Conservation (phyloP, 768 basidiomycete species). For the Candolleomyces efflorescens region DNA sequence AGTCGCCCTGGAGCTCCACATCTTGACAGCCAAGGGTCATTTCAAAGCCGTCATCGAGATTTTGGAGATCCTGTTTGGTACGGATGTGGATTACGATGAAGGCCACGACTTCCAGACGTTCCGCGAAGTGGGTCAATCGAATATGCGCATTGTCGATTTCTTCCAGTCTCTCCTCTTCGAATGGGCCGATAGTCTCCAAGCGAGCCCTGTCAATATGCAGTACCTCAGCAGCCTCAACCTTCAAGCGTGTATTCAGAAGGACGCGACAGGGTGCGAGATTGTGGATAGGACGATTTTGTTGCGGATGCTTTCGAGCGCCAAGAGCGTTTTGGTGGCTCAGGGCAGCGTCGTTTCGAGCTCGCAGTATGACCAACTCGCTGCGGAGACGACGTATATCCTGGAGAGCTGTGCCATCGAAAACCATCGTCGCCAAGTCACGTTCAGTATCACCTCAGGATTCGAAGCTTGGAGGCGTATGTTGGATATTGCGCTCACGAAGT, state of each 20-base stretch:
- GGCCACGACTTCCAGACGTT: conserved; percentile 54
- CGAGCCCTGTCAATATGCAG: conserved; percentile 54
- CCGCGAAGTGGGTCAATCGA: conserved; percentile 74
- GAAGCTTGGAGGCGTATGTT: conserved; percentile 83
- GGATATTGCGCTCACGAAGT: conserved; percentile 82
- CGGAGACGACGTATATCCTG: conserved; percentile 72
- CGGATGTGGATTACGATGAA: conserved; percentile 47
- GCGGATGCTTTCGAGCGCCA: conserved; percentile 59
- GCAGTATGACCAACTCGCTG: conserved; percentile 61
- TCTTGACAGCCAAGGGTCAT: conserved; percentile 75
- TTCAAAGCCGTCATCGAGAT: conserved; percentile 69
- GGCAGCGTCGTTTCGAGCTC: conserved; percentile 59
- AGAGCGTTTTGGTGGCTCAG: conserved; percentile 60
- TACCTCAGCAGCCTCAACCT: conserved; percentile 67
- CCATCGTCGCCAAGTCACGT: conserved; percentile 74
- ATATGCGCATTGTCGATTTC: conserved; percentile 83
- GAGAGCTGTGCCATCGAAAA: conserved; percentile 87
- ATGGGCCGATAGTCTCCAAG: conserved; percentile 75
- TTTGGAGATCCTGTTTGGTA: conserved; percentile 78
- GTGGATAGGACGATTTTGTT: conserved; percentile 73
- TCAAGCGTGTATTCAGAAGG: conserved; percentile 61
- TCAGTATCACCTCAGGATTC: conserved; percentile 66
- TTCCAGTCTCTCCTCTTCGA: conserved; percentile 84
- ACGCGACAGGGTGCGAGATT: conserved; percentile 74
- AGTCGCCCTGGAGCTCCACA: conserved; percentile 83